Conservation (phyloP, 768 basidiomycete species). For the Pleurotus citrinopileatus region DNA sequence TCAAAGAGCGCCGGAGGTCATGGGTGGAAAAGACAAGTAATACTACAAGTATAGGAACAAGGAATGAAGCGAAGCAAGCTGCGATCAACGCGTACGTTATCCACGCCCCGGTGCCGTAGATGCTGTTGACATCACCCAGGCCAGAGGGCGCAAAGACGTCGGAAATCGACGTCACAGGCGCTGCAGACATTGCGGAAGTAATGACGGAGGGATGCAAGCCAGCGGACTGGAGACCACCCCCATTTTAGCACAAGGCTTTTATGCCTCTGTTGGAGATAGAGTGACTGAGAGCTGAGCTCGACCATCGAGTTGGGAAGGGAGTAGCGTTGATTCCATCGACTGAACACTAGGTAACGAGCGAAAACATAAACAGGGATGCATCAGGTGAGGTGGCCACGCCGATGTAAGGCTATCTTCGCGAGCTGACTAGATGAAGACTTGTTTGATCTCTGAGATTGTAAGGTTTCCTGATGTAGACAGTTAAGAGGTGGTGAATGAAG, state of each 20-base stretch:
- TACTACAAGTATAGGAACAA: slow-evolving; percentile 29
- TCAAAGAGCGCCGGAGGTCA: slow-evolving; percentile 20
- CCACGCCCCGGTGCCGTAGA: slow-evolving; percentile 9
- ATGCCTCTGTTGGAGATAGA: background rate
- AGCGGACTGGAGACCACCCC: background rate
- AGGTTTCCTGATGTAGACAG: too few species aligned
- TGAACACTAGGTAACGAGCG: background rate
- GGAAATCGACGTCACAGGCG: background rate
- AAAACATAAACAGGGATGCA: background rate
- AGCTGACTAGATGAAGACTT: too few species aligned
- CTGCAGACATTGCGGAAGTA: background rate
- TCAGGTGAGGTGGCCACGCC: background rate
- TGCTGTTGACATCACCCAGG: background rate
- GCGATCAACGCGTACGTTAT: slow-evolving; percentile 23
- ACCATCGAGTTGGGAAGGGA: background rate
- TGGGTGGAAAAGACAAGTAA: slow-evolving; percentile 30
- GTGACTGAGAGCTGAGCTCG: background rate
- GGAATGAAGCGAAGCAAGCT: slow-evolving; percentile 23
- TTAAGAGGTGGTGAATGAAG: too few species aligned
- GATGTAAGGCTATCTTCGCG: too few species aligned
- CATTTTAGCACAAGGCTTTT: background rate
- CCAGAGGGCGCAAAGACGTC: background rate
- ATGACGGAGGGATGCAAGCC: background rate
- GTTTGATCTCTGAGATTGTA: too few species aligned
- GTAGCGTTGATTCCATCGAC: background rate